Base-by-base conservation (phyloP, 2,329 filamentous ascomycete species). In the Cyphellophora attinorum region DNA sequence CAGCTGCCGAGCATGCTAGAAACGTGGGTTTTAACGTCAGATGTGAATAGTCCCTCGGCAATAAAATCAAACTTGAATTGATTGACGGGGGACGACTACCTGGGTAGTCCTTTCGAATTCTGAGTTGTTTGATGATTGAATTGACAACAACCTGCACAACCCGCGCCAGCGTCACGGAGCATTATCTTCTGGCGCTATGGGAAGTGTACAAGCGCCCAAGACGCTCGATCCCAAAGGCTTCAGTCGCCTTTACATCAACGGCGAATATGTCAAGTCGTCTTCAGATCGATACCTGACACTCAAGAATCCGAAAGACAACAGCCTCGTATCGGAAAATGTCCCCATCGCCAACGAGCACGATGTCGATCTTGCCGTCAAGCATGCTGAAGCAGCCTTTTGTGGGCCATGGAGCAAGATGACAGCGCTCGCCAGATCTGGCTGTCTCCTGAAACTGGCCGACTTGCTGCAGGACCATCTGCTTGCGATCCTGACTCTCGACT, bases 381-480 rank as follows among this genome's bases (percentile, higher is more conserved):
- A 57, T 5, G 56, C 59, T 1, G 49, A 54, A 28, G 54, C 57
- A 28, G 56, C 57, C 6, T 38, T 52, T 27, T 43, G 47, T 11
- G 55, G 55, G 13, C 42, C 40, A 32, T 55, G 52, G 52, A 40
- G 50, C 5, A 45, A 46, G 13, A 38, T 51, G 11, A 43, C 45
- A 0, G 47, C 45, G 6, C 5, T 44, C 6, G 46, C 48, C 12
- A 45, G 50, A 3, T 42, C 45, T 14, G 38, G 23, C 30, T 35
- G 48, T 23, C 43, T 50, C 32, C 38, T 33, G 11, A 48, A 51
- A 17, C 33, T 45, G n/a, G 39, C 53, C 16, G 48, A 57, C 23
- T 49, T 69, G 3, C 49, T 68, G 18, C 59, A 64, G 28, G 41
- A 53, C 29, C 48, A 65, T 44, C 40, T 49, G 13, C 44, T 54